Percentiles rank a stretch among this genome's conserved stretches.
These are phyloP conservation scores for Diversispora eburnea DNA, from an alignment of 192 early-diverging fungal genomes.

Conservation along the genomic window DNA sequence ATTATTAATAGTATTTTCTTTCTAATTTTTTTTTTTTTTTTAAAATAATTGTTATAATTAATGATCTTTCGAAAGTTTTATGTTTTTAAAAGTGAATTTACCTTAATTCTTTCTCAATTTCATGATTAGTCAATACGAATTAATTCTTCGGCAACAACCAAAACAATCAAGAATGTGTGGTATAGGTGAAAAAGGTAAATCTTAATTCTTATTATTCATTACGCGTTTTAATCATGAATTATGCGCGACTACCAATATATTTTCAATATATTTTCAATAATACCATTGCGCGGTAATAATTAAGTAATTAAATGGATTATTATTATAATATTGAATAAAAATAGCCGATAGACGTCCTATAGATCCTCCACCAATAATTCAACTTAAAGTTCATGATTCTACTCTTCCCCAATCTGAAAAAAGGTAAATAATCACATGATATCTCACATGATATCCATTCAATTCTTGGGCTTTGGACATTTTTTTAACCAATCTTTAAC, in stretches of 20 bases:
- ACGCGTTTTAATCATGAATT: background rate
- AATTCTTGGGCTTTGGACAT: background rate
- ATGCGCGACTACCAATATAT: no score
- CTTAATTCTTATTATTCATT: background rate
- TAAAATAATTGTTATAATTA: conserved; percentile 14
- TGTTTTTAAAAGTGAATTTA: background rate
- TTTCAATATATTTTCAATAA: no score
- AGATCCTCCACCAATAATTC: conserved; percentile 76
- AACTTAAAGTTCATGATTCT: conserved; percentile 38
- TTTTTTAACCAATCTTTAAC: no score
- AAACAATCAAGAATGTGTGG: conserved; percentile 90
- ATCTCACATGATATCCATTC: background rate
- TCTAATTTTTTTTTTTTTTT: background rate
- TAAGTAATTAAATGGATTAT: background rate
- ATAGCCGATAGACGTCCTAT: conserved; percentile 74
- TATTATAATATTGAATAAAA: background rate
- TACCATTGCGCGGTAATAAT: no score
- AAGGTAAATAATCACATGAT: conserved; percentile 17
- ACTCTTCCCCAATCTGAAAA: conserved; percentile 18
- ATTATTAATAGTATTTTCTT: background rate
- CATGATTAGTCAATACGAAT: conserved; percentile 44
- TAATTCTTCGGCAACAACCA: conserved; percentile 81
- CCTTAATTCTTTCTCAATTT: background rate
- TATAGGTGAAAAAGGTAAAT: conserved; percentile 87
- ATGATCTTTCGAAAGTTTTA: background rate